A percentile compares a stretch with the other conserved stretches of the same genome.
These are phyloP conservation scores for Rubia peregrina DNA, from an alignment of 305 asterid species.

Conservation along the genomic window DNA sequence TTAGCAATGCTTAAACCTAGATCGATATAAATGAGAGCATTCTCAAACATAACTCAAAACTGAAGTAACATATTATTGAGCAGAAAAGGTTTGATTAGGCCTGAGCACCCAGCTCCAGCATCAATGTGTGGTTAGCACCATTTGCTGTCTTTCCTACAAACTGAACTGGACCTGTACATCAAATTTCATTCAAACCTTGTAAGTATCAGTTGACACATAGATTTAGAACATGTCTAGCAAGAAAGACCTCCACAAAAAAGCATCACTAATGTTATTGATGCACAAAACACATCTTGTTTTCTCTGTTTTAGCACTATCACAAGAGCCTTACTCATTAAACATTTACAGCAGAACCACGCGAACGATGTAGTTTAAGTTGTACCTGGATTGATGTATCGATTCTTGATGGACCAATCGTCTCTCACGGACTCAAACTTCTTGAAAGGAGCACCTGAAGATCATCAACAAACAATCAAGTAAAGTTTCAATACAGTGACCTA, in stretches of 20 bases:
- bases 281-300: no score
- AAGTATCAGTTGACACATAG: background rate
- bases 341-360: background rate
- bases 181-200: background rate
- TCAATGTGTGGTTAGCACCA: constrained; percentile 43
- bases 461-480: background rate
- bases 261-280: no score
- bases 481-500: background rate
- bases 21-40: background rate
- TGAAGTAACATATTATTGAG: background rate
- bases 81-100: constrained; percentile 23
- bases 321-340: background rate
- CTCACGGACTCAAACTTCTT: constrained; percentile 57
- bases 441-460: constrained; percentile 54
- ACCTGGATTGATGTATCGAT: constrained; percentile 62
- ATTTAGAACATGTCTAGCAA: background rate
- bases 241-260: no score
- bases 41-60: background rate
- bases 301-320: no score
- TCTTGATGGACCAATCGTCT: constrained; percentile 61
- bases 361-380: background rate
- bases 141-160: constrained; percentile 51
- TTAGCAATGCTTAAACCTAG: background rate
- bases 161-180: constrained; percentile 57
- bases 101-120: constrained; percentile 54